Evolutionary conservation across 345 rosid genomes (phyloP).

Genomic region (Lepidium aucheri): DNA sequence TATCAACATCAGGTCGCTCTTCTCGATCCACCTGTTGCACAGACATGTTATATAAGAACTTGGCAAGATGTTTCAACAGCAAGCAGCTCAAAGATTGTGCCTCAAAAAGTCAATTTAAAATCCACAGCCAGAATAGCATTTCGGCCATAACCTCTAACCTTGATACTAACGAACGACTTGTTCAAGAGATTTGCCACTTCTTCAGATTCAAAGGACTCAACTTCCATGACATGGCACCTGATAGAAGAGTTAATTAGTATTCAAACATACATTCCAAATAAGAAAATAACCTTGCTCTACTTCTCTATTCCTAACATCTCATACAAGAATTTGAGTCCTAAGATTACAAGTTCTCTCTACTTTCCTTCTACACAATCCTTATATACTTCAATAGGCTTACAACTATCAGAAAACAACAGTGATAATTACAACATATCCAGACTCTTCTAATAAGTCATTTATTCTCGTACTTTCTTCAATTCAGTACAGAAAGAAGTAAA

Average conservation of each 20-base stretch:
- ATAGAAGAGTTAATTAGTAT: background rate
- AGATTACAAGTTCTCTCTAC: background rate
- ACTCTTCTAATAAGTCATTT: background rate
- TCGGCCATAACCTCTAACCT: conserved; percentile 39
- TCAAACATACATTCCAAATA: background rate
- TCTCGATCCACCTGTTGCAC: conserved; percentile 80
- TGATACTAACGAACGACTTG: conserved; percentile 70
- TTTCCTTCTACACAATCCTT: background rate
- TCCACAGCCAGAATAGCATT: background rate
- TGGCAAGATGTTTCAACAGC: background rate
- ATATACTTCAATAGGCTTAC: background rate
- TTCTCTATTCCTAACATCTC: background rate
- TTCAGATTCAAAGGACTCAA: conserved; percentile 82
- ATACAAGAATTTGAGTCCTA: background rate
- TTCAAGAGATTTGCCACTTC: conserved; percentile 71
- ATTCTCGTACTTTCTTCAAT: background rate
- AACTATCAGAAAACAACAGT: background rate
- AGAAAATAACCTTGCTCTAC: background rate
- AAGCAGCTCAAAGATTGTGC: background rate
- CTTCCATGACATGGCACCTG: conserved; percentile 99
- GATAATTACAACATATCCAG: background rate
- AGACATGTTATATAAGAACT: conserved; percentile 15
- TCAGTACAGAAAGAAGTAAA: background rate
- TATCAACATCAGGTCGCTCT: conserved; percentile 94
- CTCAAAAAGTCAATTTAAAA: background rate